A percentile compares a stretch with the other conserved stretches of the same genome.
phyloP scores from a whole-genome alignment of 495 filamentous ascomycete genomes.

The Poronia punctata region DNA sequence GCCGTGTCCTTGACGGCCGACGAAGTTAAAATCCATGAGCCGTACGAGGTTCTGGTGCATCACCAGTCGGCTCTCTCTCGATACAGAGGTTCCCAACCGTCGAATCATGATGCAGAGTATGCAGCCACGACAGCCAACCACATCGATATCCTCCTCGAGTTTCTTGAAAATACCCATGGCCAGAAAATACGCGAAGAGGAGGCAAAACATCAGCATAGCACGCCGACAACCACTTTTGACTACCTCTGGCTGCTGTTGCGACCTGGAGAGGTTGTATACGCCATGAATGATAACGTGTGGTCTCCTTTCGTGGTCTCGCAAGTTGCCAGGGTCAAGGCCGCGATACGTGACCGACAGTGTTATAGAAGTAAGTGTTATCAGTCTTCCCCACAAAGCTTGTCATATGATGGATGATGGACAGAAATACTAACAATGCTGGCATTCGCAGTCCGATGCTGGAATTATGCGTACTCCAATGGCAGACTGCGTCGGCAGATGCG shows the following conservation, averaged over 20 bases:
- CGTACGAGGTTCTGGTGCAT: constrained; percentile 32
- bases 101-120: constrained; percentile 26
- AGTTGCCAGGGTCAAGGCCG: constrained; percentile 5
- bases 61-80: constrained; percentile 24
- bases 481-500: constrained; percentile 26
- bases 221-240: constrained; percentile 28
- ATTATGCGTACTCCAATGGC: constrained; percentile 20
- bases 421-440: background rate
- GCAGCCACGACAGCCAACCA: constrained; percentile 25
- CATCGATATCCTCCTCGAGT: constrained; percentile 32
- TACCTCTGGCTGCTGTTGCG: constrained; percentile 30
- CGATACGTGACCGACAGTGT: no score
- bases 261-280: constrained; percentile 31
- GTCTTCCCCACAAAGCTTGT: no score
- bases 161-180: constrained; percentile 21
- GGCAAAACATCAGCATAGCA: constrained; percentile 15
- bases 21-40: constrained; percentile 22
- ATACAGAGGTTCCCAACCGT: constrained; percentile 28
- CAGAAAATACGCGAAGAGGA: constrained; percentile 25
- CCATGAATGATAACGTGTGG: constrained; percentile 21
- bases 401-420: background rate
- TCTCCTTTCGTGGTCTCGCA: constrained; percentile 25
- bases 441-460: constrained; percentile 22
- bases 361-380: no score
- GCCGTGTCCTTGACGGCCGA: constrained; percentile 16